Conservation (phyloP, 441 rosid species). For the Euphorbia schlechtendalii region DNA sequence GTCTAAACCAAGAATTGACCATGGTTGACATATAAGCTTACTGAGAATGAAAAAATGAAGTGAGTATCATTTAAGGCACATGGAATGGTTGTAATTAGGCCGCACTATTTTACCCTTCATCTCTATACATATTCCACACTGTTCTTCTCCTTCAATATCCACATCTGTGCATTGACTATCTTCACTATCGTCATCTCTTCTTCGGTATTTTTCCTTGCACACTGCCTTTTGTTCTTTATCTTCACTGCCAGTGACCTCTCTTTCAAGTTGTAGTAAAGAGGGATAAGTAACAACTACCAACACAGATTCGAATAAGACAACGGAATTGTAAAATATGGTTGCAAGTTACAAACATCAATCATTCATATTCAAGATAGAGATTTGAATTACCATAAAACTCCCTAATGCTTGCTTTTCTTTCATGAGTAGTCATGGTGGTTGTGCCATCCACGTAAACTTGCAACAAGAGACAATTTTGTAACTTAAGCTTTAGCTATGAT, state of each 20-base stretch:
- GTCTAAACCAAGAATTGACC: no score
- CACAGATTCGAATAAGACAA: slow-evolving; percentile 6
- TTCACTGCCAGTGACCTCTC: slow-evolving; percentile 51
- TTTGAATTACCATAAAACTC: no score
- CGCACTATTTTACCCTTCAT: slow-evolving; percentile 46
- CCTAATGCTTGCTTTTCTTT: no score
- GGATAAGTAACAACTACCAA: slow-evolving; percentile 59
- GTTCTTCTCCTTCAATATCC: slow-evolving; percentile 66
- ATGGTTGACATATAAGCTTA: no score
- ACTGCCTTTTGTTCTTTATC: slow-evolving; percentile 51
- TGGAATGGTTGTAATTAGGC: slow-evolving; percentile 54
- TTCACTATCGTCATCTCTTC: slow-evolving; percentile 40
- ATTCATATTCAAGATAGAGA: slow-evolving; percentile 55
- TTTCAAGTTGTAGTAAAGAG: slow-evolving; percentile 51
- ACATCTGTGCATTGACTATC: no score
- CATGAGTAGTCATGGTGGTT: no score
- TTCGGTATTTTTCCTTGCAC: slow-evolving; percentile 47
- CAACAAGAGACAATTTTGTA: slow-evolving; percentile 66
- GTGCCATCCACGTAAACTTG: no score
- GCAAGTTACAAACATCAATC: slow-evolving; percentile 38
- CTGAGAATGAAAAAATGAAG: no score
- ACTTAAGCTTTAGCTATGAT: no score
- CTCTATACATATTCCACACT: slow-evolving; percentile 75
- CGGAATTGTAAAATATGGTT: no score
- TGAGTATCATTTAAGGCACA: slow-evolving; percentile 68